Evolutionary conservation across 2,329 filamentous ascomycete genomes (phyloP).

Genomic region (Trichoderma citrinoviride): DNA sequence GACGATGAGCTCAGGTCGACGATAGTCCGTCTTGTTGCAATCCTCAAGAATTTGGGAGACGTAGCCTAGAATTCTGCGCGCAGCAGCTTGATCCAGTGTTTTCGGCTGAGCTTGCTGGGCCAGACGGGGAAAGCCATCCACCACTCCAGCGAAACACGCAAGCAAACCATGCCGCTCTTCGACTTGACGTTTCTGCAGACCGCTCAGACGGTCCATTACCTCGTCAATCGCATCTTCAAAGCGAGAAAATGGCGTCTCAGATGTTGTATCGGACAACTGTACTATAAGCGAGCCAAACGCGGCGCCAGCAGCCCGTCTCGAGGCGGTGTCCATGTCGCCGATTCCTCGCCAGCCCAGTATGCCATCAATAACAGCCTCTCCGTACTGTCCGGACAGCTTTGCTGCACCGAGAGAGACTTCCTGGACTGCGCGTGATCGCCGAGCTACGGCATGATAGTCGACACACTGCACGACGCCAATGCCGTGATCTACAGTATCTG

Average conservation of each 20-base stretch:
- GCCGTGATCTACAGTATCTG: slow-evolving; percentile 75
- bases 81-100: slow-evolving; percentile 22
- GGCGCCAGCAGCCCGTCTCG: slow-evolving; percentile 67
- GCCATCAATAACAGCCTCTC: slow-evolving; percentile 65
- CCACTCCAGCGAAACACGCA: slow-evolving; percentile 57
- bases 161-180: slow-evolving; percentile 69
- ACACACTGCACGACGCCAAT: slow-evolving; percentile 85
- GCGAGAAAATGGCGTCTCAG: slow-evolving; percentile 27
- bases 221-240: slow-evolving; percentile 39
- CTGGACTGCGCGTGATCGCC: slow-evolving; percentile 77
- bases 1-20: slow-evolving; percentile 63
- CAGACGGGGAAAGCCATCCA: slow-evolving; percentile 47
- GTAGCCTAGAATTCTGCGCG: slow-evolving; percentile 32
- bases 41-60: slow-evolving; percentile 41
- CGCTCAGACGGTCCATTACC: slow-evolving; percentile 45
- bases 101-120: slow-evolving; percentile 14
- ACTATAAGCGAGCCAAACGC: slow-evolving; percentile 63
- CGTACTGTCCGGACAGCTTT: slow-evolving; percentile 65
- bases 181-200: slow-evolving; percentile 54
- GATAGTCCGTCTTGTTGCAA: slow-evolving; percentile 44
- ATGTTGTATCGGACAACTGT: slow-evolving; percentile 35
- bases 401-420: slow-evolving; percentile 71
- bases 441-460: slow-evolving; percentile 89
- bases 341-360: slow-evolving; percentile 84
- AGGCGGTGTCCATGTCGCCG: slow-evolving; percentile 71